Conservation (phyloP, 2,329 filamentous ascomycete species). For the Diaporthe aspalathi region DNA sequence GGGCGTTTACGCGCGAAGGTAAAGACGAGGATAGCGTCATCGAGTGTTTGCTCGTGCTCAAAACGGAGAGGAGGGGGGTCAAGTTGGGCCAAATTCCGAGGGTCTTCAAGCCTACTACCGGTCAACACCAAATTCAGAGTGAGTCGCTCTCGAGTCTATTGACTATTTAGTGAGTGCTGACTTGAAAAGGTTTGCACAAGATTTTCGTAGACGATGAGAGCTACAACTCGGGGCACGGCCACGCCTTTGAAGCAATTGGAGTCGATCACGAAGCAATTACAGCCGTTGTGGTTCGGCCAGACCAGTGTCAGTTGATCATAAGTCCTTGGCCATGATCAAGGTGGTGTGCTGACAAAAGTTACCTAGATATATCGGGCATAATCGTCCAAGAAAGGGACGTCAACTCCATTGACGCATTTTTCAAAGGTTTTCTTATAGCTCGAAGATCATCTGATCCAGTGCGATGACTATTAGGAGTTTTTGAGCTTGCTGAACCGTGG, state of each 20-base stretch:
- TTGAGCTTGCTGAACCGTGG: too few species aligned
- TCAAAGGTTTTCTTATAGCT: too few species aligned
- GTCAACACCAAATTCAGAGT: slow-evolving; percentile 67
- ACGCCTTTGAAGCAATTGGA: slow-evolving; percentile 67
- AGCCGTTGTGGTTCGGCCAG: slow-evolving; percentile 67
- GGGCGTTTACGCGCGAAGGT: slow-evolving; percentile 54
- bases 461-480: too few species aligned
- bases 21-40: slow-evolving; percentile 66
- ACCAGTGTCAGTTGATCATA: slow-evolving; percentile 67
- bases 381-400: slow-evolving; percentile 41
- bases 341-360: too few species aligned
- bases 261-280: slow-evolving; percentile 59
- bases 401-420: slow-evolving; percentile 35
- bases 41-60: slow-evolving; percentile 66
- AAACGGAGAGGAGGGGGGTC: slow-evolving; percentile 58
- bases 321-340: too few species aligned
- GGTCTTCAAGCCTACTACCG: slow-evolving; percentile 67
- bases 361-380: slow-evolving; percentile 48
- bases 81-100: slow-evolving; percentile 65
- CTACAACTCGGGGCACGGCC: slow-evolving; percentile 66
- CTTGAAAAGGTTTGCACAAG: slow-evolving; percentile 64
- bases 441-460: too few species aligned
- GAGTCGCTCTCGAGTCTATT: background rate
- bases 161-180: too few species aligned
- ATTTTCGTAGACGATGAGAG: slow-evolving; percentile 67